Percentiles rank a stretch among this genome's conserved stretches.
phyloP scores from a whole-genome alignment of 2,329 filamentous ascomycete species.

The Pseudofabraea citricarpa region DNA sequence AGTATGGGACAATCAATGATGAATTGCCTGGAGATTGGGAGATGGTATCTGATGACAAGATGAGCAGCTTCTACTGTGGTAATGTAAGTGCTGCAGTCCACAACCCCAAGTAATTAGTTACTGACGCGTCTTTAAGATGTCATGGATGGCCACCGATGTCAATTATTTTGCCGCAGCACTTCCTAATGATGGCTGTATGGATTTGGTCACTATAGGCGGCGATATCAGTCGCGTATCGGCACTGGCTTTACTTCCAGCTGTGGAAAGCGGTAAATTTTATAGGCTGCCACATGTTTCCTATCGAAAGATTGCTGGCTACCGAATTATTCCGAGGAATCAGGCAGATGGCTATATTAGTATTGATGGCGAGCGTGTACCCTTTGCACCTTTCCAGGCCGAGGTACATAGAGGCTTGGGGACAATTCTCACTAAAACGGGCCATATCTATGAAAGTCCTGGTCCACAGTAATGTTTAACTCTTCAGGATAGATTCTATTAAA shows the following conservation, averaged over 20 bases:
- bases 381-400: conserved; percentile 84
- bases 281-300: conserved; percentile 71
- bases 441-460: not conserved
- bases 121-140: conserved; percentile 59
- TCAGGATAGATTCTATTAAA: no score
- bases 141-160: conserved; percentile 76
- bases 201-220: conserved; percentile 74
- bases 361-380: conserved; percentile 81
- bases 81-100: conserved; percentile 53
- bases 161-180: conserved; percentile 83
- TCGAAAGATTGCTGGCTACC: conserved; percentile 75
- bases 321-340: conserved; percentile 68
- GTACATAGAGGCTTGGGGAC: conserved; percentile 75
- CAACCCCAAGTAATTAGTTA: not conserved
- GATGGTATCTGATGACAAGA: conserved; percentile 61
- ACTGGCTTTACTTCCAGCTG: conserved; percentile 60
- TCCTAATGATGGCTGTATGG: conserved; percentile 76
- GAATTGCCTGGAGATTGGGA: conserved; percentile 72
- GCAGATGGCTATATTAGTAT: conserved; percentile 80
- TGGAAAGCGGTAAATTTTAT: conserved; percentile 71
- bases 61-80: conserved; percentile 88
- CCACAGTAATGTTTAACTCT: not conserved
- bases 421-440: conserved; percentile 61
- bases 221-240: conserved; percentile 62
- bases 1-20: conserved; percentile 73